Percentiles rank a stretch among this genome's conserved stretches.
These are phyloP conservation scores for Staphylotrichum longicolle DNA, from an alignment of 495 filamentous ascomycete genomes.

Conservation along the genomic window DNA sequence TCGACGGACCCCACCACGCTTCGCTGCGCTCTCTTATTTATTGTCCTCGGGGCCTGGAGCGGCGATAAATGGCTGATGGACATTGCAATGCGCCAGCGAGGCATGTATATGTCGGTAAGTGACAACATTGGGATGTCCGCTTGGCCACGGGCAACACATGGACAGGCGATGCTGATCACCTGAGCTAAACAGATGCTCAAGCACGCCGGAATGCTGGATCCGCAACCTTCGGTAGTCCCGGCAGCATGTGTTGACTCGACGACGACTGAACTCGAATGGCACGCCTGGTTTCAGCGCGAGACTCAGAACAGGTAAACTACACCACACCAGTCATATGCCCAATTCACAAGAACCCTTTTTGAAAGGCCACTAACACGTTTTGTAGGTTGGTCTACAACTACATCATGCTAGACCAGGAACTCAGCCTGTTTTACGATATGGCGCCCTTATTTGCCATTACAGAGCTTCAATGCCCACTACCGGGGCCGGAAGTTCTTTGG, in stretches of 20 bases:
- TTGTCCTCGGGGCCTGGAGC: slow-evolving; percentile 60
- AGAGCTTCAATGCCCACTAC: slow-evolving; percentile 59
- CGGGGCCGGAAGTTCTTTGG: slow-evolving; percentile 56
- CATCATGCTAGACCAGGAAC: slow-evolving; percentile 65
- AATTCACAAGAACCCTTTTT: background rate
- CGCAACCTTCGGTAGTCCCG: slow-evolving; percentile 40
- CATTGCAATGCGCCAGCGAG: slow-evolving; percentile 64
- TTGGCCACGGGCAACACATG: background rate
- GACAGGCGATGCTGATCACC: too few species aligned
- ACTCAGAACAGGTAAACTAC: slow-evolving; percentile 53
- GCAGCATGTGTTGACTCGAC: slow-evolving; percentile 26
- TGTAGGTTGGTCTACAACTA: slow-evolving; percentile 61
- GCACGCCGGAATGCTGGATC: slow-evolving; percentile 51
- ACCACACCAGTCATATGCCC: too few species aligned
- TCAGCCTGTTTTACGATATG: slow-evolving; percentile 61
- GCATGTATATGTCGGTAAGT: slow-evolving; percentile 63
- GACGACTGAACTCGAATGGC: slow-evolving; percentile 53
- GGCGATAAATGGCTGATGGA: slow-evolving; percentile 72
- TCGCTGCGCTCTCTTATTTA: slow-evolving; percentile 60
- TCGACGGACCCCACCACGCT: slow-evolving; percentile 56
- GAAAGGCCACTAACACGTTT: slow-evolving; percentile 15
- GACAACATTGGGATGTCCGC: too few species aligned
- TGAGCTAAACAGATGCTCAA: slow-evolving; percentile 49
- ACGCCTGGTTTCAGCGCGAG: slow-evolving; percentile 55
- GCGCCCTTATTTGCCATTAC: slow-evolving; percentile 56